Base-by-base conservation (phyloP, 441 rosid genomes). In the Monsonia emarginata region DNA sequence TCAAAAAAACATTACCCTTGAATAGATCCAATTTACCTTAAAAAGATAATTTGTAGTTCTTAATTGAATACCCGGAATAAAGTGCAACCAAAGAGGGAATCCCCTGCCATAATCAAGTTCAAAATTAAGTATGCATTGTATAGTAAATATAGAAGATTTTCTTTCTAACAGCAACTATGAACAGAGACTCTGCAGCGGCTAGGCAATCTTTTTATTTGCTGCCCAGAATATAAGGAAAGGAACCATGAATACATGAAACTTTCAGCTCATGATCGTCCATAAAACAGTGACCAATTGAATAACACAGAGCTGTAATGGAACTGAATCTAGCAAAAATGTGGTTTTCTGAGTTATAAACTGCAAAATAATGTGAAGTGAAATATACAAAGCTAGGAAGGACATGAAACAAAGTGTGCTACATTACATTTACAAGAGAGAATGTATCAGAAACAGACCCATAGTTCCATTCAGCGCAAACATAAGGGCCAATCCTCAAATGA, bases 381-480 rank as follows among this genome's bases (percentile, higher is more conserved):
- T 56, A 54, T 2, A 36, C 42, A 5, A 9, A 36, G 9, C 42
- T 8, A 24, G 16, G 10, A 25, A 25, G 25, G 60, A 3, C 1
- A 24, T 10, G 30, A 32, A 25, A 11, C 63, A 52, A 10, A 7
- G 25, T 19, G 1, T 42, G 19, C n/a, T 40, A 19, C 9, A 11
- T 24, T 56, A 16, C 68, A 31, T 6, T 24, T 56, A 16, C 68
- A 31, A 9, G 5, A 65, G 52, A 10, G 64, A 63, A 30, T 16
- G 48, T 4, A 44, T 64, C 8, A 26, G 31, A 44, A 74, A 68
- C 75, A 10, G 21, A 86, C 91, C 91, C 89, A 32, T 81, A 86
- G 63, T 84, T 86, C 91, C 91, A 86, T 79, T 86, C 89, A 28
- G 91, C 89, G 69, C 91, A 84, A 40, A 78, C 91, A 78, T 86